phyloP scores from a whole-genome alignment of 148 eudicot species.

The Amaranthus hypochondriacus region DNA sequence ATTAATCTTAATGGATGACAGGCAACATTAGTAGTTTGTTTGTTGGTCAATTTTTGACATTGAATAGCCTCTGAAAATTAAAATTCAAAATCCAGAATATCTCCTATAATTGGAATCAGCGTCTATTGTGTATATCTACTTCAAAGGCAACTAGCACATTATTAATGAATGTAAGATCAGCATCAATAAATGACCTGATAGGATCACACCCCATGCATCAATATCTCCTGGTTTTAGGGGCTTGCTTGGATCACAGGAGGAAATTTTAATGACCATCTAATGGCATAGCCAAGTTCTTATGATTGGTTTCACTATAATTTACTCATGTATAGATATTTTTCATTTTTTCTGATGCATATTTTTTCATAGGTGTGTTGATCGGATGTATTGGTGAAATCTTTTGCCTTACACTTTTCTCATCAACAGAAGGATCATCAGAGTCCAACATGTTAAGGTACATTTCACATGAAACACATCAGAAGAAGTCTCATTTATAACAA shows the following conservation, averaged over 20 bases:
- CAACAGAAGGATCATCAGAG: not conserved
- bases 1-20: too few relatives aligned
- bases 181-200: too few relatives aligned
- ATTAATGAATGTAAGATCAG: not conserved
- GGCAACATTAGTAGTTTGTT: too few relatives aligned
- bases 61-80: too few relatives aligned
- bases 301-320: not conserved
- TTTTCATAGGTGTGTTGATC: not conserved
- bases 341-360: not conserved
- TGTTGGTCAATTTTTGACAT: too few relatives aligned
- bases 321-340: not conserved
- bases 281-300: not conserved
- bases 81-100: too few relatives aligned
- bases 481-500: not conserved
- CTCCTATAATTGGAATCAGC: too few relatives aligned
- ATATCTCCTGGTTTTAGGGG: not conserved
- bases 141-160: not conserved
- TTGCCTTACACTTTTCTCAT: not conserved
- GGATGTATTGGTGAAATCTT: not conserved
- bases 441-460: not conserved
- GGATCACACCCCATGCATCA: too few relatives aligned
- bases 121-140: too few relatives aligned
- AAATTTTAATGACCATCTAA: not conserved
- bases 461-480: not conserved
- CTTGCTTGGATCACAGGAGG: not conserved